A percentile compares a stretch with the other conserved stretches of the same genome.
Conservation (phyloP, 306 rosid genomes). For the Alnus rubra region DNA sequence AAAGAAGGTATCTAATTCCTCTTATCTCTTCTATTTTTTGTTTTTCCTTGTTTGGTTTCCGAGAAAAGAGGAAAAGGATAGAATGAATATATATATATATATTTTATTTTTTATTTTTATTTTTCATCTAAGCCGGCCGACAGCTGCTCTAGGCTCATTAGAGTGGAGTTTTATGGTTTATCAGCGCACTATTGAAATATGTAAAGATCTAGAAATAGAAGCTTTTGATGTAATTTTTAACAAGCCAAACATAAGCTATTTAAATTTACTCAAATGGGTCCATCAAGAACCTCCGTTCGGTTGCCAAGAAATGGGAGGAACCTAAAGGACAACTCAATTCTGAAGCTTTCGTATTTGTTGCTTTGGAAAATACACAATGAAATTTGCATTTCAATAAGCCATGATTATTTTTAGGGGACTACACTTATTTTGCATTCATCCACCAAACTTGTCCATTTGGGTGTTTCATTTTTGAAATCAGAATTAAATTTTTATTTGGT, state of each 20-base stretch:
- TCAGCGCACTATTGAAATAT: background rate
- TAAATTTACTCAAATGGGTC: constrained; percentile 2
- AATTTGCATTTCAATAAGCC: background rate
- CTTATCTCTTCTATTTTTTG: background rate
- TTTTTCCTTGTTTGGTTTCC: background rate
- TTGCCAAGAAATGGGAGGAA: background rate
- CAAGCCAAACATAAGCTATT: background rate
- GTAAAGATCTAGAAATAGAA: background rate
- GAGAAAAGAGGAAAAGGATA: background rate
- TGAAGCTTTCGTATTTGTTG: background rate
- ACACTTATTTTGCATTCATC: too few relatives aligned
- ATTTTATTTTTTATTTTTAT: background rate
- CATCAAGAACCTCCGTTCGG: background rate
- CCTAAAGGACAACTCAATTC: background rate
- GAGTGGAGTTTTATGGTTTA: background rate
- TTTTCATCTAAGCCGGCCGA: background rate
- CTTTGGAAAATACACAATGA: background rate
- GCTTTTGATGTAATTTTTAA: constrained; percentile 5
- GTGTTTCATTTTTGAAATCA: too few relatives aligned
- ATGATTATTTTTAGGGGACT: too few relatives aligned
- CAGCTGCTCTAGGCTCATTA: background rate
- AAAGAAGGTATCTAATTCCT: constrained; percentile 42
- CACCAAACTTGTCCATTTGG: too few relatives aligned
- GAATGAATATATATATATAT: background rate
- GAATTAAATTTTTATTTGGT: too few relatives aligned